Percentiles rank a stretch among this genome's conserved stretches.
Evolutionary conservation across 768 basidiomycete genomes (phyloP).

Genomic region (Agrocybe pediades): DNA sequence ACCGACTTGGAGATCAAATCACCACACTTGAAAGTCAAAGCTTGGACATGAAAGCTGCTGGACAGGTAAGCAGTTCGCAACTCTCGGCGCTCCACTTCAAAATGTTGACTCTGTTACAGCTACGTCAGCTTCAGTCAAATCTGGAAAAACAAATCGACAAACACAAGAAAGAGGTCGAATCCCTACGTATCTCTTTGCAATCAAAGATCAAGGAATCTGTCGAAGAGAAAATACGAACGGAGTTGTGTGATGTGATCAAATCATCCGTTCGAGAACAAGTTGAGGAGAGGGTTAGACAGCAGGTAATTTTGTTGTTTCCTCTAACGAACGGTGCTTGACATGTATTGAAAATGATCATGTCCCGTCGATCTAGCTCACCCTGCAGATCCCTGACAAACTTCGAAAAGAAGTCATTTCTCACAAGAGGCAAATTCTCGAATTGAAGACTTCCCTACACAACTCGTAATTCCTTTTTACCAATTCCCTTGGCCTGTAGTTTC

Average conservation of each 20-base stretch:
- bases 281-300: constrained; percentile 39
- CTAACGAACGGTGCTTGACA: neutral
- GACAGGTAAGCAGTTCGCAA: constrained; percentile 40
- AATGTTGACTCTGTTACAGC: constrained; percentile 29
- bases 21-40: constrained; percentile 43
- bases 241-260: constrained; percentile 34
- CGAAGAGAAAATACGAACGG: constrained; percentile 37
- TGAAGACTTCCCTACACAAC: constrained; percentile 46
- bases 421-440: constrained; percentile 42
- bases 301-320: constrained; percentile 31
- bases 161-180: constrained; percentile 40
- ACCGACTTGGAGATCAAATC: constrained; percentile 46
- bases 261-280: constrained; percentile 35
- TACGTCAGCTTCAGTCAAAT: constrained; percentile 36
- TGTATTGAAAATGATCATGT: neutral
- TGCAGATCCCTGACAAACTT: constrained; percentile 44
- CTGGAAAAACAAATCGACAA: constrained; percentile 39
- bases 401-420: constrained; percentile 41
- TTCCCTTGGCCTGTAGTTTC: neutral
- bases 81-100: neutral
- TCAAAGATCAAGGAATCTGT: constrained; percentile 42
- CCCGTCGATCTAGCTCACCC: constrained; percentile 33
- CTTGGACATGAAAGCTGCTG: constrained; percentile 43
- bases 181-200: constrained; percentile 34
- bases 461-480: constrained; percentile 34